Evolutionary conservation across 768 basidiomycete species (phyloP), one percentile per base, ranked within the genome.

Genomic region (Paxillus involutus): DNA sequence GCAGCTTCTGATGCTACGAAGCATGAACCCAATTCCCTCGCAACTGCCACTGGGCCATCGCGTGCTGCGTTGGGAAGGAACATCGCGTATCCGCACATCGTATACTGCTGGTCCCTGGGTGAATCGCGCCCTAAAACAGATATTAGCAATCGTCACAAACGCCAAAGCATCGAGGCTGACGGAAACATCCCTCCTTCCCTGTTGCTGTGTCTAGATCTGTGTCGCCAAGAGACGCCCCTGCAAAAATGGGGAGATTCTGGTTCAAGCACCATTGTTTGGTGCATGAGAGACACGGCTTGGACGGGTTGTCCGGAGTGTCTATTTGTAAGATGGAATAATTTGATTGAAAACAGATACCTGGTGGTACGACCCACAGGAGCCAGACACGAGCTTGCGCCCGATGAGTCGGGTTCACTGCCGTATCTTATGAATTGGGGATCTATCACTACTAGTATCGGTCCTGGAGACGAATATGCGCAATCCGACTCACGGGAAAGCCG

Each of bases 251-350:
- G 36, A 97, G 77, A 64, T 94, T 91, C 71, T 92, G 94, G 66
- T 96, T 91, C 51, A 94, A 76, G 73, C 94, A 97, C 90, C 94
- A 97, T 65, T 94, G 89, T 65, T 94, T 92, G 10, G 93, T 96
- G 69, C 94, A 97, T 5, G 91, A 89, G 24, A 94, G 78, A 69
- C 94, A 97, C 10, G 94, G 94, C 70, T 96, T 92, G 16, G 84
- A 83, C 2, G 91, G 89, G 63, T 89, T 87, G 66, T 93, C 86
- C 30, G 93, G 89, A 36, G 82, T 80, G 58, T 85, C 83, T 60
- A 97, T 77, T 47, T 81, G 89, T 52, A 95, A 75, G 62, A 95
- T 96, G 24, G 89, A 83, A 65, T 91, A 95, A 66, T 93, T 94
- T 19, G 87, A 78, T 55, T 81, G 80, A 64, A 95, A 97, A 71